Base-by-base conservation (phyloP, 1,284 basidiomycete genomes). In the Volvariella surrecta region DNA sequence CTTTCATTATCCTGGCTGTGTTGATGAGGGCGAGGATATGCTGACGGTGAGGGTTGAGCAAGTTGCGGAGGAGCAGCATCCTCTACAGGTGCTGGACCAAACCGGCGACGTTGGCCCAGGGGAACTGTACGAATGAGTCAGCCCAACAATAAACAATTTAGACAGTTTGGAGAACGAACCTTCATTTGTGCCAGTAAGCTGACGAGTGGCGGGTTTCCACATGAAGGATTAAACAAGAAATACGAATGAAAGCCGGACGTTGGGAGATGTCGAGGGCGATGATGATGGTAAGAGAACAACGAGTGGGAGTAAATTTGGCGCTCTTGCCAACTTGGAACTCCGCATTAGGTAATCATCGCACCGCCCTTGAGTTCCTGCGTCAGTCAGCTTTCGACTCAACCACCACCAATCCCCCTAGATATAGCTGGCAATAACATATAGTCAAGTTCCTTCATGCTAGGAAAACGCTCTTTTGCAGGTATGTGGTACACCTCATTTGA, bases 141-240 rank as follows among this genome's bases (percentile, higher is more conserved):
- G 24, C 6, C 11, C 24, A 28, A 11, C 24, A 40, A 50, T 50
- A 45, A 50, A 50, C 52, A 42, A 41, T 31, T 40, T 4, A 28
- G 42, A 40, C 24, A 47, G 39, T 52, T 20, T 39, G 48, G 38
- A 38, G 31, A 40, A 13, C 60, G 68, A 37, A 82, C 84, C 83
- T 24, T 89, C 85, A 50, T 89, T 89, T n/a, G 85, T 88, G 47
- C 85, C 85, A 28, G 83, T 83, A 37, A 88, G 82, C 64, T 86
- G 79, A 48, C 79, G 76, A 49, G 86, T 89, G 49, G 89, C 88
- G 48, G 86, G 87, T 67, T 84, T 81, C 89, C 89, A 92, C 89
- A 92, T 91, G 50, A 45, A 54, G 51, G 41, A 44, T n/a, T 52
- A 51, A 53, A 58, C 61, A 66, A 69, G 66, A 67, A 67, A 28